Base-by-base conservation (phyloP, 1,284 basidiomycete genomes). In the Gastroboletus turbinatus region DNA sequence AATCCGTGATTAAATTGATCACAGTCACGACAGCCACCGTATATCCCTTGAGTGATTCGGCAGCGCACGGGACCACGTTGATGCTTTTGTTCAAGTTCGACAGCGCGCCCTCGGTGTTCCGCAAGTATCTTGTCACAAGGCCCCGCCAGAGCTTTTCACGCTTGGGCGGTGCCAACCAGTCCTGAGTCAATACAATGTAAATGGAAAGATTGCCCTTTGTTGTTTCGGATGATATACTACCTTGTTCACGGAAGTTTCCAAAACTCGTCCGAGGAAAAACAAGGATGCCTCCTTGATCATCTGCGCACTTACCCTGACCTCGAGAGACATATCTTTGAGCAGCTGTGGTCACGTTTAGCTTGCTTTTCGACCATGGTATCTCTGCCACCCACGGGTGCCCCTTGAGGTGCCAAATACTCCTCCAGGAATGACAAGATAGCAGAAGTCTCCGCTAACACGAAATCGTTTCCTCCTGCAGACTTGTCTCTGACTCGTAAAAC, bases 261-360 rank as follows among this genome's bases (percentile, higher is more conserved):
- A 55, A 25, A 56, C 33, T 33, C 46, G 57, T 19, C 38, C 64
- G 14, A 66, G 54, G 52, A 67, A 63, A 52, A 60, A 70, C 45
- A 67, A 44, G 30, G 65, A 65, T 14, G 64, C 65, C 35, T 70
- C 66, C 42, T 54, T 55, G 43, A 68, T 56, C 68, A 70, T 70
- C 33, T 63, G 53, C 3, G 53, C 35, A 29, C 54, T 50, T 16
- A 7, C 48, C 33, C 67, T 53, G 3, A 59, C 55, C 46, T 67
- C 56, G 32, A 68, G 65, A 42, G 53, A 46, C 51, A 58, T 53
- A 4, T 68, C 62, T 21, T 53, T 58, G 29, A 55, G 49, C 39
- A 63, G 40, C 64, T 69, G 48, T 30, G 17, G 36, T 27, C 23
- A 6, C n/a, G 33, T 52, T 67, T 16, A 65, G 50, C 39, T 21